Base-by-base conservation (phyloP, 306 rosid species). In the Hippophae gyantsensis region DNA sequence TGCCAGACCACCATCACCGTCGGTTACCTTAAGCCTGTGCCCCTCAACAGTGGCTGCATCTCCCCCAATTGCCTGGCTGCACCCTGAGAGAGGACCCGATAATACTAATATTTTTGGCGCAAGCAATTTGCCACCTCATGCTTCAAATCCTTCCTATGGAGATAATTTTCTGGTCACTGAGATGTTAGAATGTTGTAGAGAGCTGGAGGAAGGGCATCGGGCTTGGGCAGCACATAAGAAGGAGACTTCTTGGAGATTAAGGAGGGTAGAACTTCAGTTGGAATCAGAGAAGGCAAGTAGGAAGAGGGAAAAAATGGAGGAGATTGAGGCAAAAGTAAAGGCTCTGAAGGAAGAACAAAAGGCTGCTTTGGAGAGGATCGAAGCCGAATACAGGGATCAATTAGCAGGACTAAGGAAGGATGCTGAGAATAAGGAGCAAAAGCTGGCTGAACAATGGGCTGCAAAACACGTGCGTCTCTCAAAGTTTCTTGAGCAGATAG, bases 381-480 rank as follows among this genome's bases (percentile, higher is more conserved):
- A 90, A 78, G 79, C 80, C 7, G 96, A 90, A 56, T 90, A 87
- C 62, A 71, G 80, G 67, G 96, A 90, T 40, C 98, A 90, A 63
- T 64, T 90, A 51, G 81, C 82, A 11, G 96, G 87, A 54, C 60
- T 90, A 63, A 83, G 83, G 73, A 83, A 90, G 69, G 98, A 90
- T 54, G 98, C 95, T 9, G 95, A 90, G 67, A 74, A 78, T 43
- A 90, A 90, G 74, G 98, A 90, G 74, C 98, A 87, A 67, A 90
- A 90, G 74, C 51, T 90, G 84, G 81, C 95, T 57, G 98, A 90
- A 57, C 98, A 87, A 75, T 87, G 96, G 98, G 75, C 86, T 52
- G 86, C 95, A 1, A 87, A 85, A 68, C 98, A 90, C 73, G 32
- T 65, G 66, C 84, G 87, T 53, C 86, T 90, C 10, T 57, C 81